Evolutionary conservation across 495 filamentous ascomycete species (phyloP), one percentile per base, ranked within the genome.

Genomic region (Extremus antarcticus): DNA sequence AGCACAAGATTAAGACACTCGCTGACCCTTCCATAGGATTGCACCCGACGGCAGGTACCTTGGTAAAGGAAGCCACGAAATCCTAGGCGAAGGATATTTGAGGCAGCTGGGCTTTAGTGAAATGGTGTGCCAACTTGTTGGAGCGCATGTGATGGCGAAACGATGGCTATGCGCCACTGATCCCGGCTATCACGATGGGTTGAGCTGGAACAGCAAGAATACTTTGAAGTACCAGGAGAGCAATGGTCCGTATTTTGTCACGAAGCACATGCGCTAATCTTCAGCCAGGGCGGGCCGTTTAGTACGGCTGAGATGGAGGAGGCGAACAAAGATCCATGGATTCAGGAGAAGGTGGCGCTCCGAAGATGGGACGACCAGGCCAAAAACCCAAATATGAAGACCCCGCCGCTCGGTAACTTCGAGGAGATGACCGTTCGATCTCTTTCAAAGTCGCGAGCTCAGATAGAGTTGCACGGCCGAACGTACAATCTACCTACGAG

Each of bases 111-210:
- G 41, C 41, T 55, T 55, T 25, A 55, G 52, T 24, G 52, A 55
- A 8, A 55, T 47, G 52, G 29, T 55, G 8, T 55, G 52, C 25
- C 52, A 55, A 24, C 41, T 55, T 4, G 52, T 55, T 16, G 52
- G 52, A 10, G 52, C 52, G 10, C 43, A 55, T 47, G 52, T 55
- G 4, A 55, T 55, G 40, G 52, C 52, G n/a, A 48, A 55, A 24
- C 40, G 43, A 9, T 55, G 47, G 20, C 52, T 55, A 2, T 47
- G 39, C 19, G 52, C 41, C 2, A 22, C 47, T 40, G 43, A 48
- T 40, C 23, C 8, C 16, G 41, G 10, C 20, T 55, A 48, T 24
- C 45, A 48, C 22, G 52, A 47, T 32, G 43, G 52, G 23, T 24
- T 48, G 21, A 47, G 41, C 25, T 16, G 17, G 23, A 48, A 16